Percentiles rank a stretch among this genome's conserved stretches.
These are phyloP conservation scores for Pseudozyma pruni DNA, from an alignment of 1,284 basidiomycete species.

Conservation along the genomic window DNA sequence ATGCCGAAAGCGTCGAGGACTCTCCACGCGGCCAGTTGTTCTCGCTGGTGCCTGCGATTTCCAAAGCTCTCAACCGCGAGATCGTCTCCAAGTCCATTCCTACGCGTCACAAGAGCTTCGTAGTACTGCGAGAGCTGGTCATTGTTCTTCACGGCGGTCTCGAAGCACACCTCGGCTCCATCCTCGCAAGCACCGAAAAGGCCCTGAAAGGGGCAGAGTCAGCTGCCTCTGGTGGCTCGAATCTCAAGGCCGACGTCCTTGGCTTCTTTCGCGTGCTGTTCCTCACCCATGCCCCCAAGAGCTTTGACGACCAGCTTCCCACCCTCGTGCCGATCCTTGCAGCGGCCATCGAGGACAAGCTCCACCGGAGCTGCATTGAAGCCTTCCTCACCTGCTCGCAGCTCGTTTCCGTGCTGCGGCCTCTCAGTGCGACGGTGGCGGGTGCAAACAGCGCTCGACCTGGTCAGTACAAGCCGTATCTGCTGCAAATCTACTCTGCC, in stretches of 20 bases:
- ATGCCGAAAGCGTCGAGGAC: constrained; percentile 39
- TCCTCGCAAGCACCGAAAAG: constrained; percentile 69
- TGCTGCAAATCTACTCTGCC: constrained; percentile 75
- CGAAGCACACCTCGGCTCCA: constrained; percentile 75
- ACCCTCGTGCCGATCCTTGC: constrained; percentile 79
- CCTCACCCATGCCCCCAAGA: constrained; percentile 78
- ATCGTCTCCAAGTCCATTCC: constrained; percentile 84
- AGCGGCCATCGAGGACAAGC: constrained; percentile 74
- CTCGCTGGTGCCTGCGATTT: constrained; percentile 79
- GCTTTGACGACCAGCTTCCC: constrained; percentile 75
- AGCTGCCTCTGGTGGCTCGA: constrained; percentile 63
- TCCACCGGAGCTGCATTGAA: constrained; percentile 66
- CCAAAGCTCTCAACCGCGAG: constrained; percentile 85
- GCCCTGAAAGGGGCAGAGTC: constrained; percentile 66
- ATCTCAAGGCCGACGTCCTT: constrained; percentile 74
- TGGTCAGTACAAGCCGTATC: constrained; percentile 39
- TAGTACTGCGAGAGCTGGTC: constrained; percentile 79
- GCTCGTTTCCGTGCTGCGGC: constrained; percentile 70
- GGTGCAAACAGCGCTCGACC: constrained; percentile 6
- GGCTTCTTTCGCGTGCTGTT: constrained; percentile 88
- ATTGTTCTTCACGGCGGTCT: constrained; percentile 85
- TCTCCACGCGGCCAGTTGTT: constrained; percentile 67
- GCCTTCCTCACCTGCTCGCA: constrained; percentile 75
- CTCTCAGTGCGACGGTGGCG: constrained; percentile 27
- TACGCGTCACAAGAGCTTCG: constrained; percentile 85